Base-by-base conservation (phyloP, 495 filamentous ascomycete species). In the Acidiella bohemica region DNA sequence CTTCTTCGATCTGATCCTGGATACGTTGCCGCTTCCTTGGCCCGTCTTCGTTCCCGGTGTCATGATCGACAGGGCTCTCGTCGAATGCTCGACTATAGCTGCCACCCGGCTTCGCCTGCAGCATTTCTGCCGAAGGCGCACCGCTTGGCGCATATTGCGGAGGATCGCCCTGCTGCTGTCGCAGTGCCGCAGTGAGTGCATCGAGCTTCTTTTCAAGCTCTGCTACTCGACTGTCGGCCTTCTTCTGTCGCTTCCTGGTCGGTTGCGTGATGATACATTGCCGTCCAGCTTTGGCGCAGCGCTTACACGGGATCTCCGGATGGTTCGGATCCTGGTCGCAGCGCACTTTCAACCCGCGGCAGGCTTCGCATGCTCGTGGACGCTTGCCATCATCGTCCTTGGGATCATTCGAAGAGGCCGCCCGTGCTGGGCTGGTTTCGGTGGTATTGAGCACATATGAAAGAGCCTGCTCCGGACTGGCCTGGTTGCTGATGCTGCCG, bases 141-240 rank as follows among this genome's bases (percentile, higher is more conserved):
- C 49, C 51, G 24, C 55, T 54, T 4, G 53, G 52, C 30, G 53
- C 53, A 22, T 59, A 47, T 34, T 56, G 53, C 31, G 57, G 57
- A 11, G 54, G 58, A 47, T 31, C 48, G 32, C 16, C 36, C 37
- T 77, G 74, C 43, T 41, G 38, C 28, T 51, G 47, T 23, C 82
- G 72, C 39, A 93, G 52, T 35, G 71, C 81, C 0, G 82, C 83
- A 2, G 81, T 93, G 58, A 94, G 56, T 9, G 77, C 81, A 63
- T 94, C 84, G 35, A 97, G 87, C 64, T 92, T 93, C 63, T 78
- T 84, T 62, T 97, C 90, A 29, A 97, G 66, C 61, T 95, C 88
- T 11, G 85, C 79, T 6, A 97, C 86, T 27, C 87, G 73, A 42
- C 74, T 85, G 55, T 94, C 90, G 20, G 81, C 84, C 66, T 94